These are phyloP conservation scores for Termitomyces sp. DNA, from an alignment of 768 basidiomycete genomes.

Conservation along the genomic window DNA sequence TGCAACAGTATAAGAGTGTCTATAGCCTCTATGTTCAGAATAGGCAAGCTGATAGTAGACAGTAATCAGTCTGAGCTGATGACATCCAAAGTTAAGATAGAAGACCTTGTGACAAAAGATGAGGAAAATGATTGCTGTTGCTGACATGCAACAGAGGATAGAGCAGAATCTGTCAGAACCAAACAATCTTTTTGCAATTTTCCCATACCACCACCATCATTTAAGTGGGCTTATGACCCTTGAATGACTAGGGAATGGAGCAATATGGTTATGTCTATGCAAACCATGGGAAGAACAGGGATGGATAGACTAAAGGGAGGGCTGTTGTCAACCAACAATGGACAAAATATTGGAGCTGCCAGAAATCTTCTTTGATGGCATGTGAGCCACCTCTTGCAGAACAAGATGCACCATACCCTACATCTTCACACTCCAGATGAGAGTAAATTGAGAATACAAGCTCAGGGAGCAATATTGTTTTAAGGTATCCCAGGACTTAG, in stretches of 20 bases:
- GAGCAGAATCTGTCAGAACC: background rate
- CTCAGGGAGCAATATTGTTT: too few species aligned
- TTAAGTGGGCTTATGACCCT: background rate
- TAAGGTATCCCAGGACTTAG: too few species aligned
- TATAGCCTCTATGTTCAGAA: background rate
- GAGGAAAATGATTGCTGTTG: conserved; percentile 6
- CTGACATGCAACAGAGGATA: background rate
- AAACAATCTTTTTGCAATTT: background rate
- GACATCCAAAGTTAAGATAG: background rate
- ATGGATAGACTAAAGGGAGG: too few species aligned
- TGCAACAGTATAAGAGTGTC: background rate
- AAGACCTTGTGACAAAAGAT: background rate
- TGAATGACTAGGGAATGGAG: conserved; percentile 13
- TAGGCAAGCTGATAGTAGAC: too few species aligned
- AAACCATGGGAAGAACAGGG: too few species aligned
- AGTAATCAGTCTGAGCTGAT: background rate
- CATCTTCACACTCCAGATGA: too few species aligned
- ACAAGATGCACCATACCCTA: too few species aligned
- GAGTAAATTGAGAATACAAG: too few species aligned
- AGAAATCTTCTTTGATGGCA: too few species aligned
- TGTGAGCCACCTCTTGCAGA: too few species aligned
- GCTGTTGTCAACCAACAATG: too few species aligned
- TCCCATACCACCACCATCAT: background rate
- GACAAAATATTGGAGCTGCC: too few species aligned
- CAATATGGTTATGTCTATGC: conserved; percentile 4